Conservation (phyloP, 2,329 filamentous ascomycete genomes). For the Colletotrichum sp. region DNA sequence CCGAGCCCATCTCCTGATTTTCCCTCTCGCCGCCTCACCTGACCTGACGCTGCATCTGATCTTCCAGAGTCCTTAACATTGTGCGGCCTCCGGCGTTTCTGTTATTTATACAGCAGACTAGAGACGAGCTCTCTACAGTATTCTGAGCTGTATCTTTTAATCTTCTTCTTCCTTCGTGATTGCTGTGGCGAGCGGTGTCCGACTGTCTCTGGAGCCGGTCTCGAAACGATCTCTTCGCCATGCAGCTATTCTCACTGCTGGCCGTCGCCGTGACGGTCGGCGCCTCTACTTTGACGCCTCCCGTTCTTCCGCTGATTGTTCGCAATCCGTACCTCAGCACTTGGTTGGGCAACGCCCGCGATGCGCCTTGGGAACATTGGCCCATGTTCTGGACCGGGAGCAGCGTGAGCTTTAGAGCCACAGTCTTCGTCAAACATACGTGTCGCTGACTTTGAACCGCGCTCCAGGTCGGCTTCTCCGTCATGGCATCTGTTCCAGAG, state of each 20-base stretch:
- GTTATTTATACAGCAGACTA: not conserved
- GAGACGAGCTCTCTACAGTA: not conserved
- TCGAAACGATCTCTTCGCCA: slow-evolving; percentile 11
- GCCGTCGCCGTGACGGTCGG: slow-evolving; percentile 37
- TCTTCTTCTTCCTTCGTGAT: not conserved
- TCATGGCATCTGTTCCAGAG: slow-evolving; percentile 51
- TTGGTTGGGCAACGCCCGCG: slow-evolving; percentile 70
- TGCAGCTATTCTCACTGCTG: slow-evolving; percentile 34
- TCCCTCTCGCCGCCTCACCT: not conserved
- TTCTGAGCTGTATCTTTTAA: not conserved
- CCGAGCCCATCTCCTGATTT: not conserved
- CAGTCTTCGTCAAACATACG: not conserved
- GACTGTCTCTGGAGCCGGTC: not conserved
- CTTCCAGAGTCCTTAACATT: not conserved
- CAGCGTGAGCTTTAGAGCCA: slow-evolving; percentile 44
- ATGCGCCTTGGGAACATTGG: slow-evolving; percentile 82
- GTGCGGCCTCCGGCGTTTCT: not conserved
- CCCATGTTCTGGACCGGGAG: slow-evolving; percentile 84
- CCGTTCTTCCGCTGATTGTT: slow-evolving; percentile 62
- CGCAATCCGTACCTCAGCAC: slow-evolving; percentile 66
- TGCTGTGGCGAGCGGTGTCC: not conserved
- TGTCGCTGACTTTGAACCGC: slow-evolving; percentile 1
- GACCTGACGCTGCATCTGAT: not conserved
- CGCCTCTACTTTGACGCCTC: slow-evolving; percentile 59
- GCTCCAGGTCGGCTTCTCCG: slow-evolving; percentile 50